These are phyloP conservation scores for Plantago coronopus DNA, from an alignment of 305 asterid species.

Conservation along the genomic window DNA sequence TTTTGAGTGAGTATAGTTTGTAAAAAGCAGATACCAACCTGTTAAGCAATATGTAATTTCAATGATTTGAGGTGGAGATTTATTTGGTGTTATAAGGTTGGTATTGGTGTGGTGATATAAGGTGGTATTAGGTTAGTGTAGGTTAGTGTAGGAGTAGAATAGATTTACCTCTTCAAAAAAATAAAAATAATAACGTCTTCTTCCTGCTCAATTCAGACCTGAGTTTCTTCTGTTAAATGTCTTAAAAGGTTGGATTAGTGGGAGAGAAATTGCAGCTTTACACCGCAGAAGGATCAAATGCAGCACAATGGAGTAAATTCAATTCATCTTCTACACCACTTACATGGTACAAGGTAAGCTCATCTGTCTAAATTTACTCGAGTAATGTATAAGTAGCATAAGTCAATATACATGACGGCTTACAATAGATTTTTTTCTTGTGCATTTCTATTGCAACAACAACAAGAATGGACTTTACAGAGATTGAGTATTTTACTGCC, in stretches of 20 bases:
- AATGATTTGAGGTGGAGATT: too few relatives aligned
- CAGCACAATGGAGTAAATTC: constrained; percentile 43
- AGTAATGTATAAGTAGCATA: background rate
- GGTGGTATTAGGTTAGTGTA: too few relatives aligned
- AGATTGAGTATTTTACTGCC: background rate
- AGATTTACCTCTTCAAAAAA: too few relatives aligned
- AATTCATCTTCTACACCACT: constrained; percentile 42
- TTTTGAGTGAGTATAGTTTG: background rate
- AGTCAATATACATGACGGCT: background rate
- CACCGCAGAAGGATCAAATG: constrained; percentile 41
- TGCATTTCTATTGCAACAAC: background rate
- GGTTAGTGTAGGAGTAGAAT: too few relatives aligned
- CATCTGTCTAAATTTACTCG: background rate
- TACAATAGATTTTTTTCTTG: too few relatives aligned
- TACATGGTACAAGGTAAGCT: constrained; percentile 81
- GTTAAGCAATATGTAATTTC: background rate
- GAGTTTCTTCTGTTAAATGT: constrained; percentile 13
- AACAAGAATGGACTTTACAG: background rate
- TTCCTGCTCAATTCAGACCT: background rate
- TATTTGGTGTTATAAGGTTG: too few relatives aligned
- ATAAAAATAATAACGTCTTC: too few relatives aligned
- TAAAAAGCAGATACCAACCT: background rate
- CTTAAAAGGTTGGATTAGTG: constrained; percentile 60
- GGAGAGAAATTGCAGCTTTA: constrained; percentile 60
- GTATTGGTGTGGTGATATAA: too few relatives aligned